phyloP scores from a whole-genome alignment of 768 basidiomycete species.

The Neoboletus magnificus region DNA sequence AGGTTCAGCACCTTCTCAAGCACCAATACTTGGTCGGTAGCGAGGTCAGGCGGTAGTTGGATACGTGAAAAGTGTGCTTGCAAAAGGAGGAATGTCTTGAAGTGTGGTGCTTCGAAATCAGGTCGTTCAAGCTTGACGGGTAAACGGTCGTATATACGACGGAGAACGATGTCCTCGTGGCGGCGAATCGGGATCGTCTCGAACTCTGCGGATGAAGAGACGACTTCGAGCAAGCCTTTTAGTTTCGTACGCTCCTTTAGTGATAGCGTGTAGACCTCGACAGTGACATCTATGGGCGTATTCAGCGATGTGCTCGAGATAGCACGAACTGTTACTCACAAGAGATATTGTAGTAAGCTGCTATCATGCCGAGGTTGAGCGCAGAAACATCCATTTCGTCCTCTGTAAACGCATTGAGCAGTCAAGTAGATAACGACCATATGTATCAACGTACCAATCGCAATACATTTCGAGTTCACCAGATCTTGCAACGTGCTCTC shows the following conservation, averaged over 20 bases:
- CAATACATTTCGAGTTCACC: slow-evolving; percentile 91
- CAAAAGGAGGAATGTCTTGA: slow-evolving; percentile 96
- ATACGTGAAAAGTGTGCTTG: slow-evolving; percentile 97
- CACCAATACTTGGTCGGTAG: slow-evolving; percentile 84
- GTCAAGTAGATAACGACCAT: not conserved
- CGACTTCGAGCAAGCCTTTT: slow-evolving; percentile 93
- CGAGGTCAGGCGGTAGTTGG: slow-evolving; percentile 88
- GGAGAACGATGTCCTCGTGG: slow-evolving; percentile 82
- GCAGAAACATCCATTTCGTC: slow-evolving; percentile 93
- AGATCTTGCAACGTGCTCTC: slow-evolving; percentile 91
- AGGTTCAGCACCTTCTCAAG: slow-evolving; percentile 89
- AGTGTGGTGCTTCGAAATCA: slow-evolving; percentile 93
- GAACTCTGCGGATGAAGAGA: slow-evolving; percentile 96
- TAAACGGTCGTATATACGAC: slow-evolving; percentile 91
- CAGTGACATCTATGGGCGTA: slow-evolving; percentile 70
- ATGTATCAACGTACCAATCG: slow-evolving; percentile 57
- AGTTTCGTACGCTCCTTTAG: slow-evolving; percentile 95
- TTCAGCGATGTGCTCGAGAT: not conserved
- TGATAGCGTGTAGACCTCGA: slow-evolving; percentile 95
- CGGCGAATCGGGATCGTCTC: slow-evolving; percentile 92
- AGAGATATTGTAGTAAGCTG: slow-evolving; percentile 92
- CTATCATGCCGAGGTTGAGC: slow-evolving; percentile 97
- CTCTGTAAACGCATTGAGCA: slow-evolving; percentile 37
- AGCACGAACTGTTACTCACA: slow-evolving; percentile 45
- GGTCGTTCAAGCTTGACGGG: slow-evolving; percentile 85